These are phyloP conservation scores for Oehlia diaphana DNA, from an alignment of 192 early-diverging fungal species.

Conservation along the genomic window DNA sequence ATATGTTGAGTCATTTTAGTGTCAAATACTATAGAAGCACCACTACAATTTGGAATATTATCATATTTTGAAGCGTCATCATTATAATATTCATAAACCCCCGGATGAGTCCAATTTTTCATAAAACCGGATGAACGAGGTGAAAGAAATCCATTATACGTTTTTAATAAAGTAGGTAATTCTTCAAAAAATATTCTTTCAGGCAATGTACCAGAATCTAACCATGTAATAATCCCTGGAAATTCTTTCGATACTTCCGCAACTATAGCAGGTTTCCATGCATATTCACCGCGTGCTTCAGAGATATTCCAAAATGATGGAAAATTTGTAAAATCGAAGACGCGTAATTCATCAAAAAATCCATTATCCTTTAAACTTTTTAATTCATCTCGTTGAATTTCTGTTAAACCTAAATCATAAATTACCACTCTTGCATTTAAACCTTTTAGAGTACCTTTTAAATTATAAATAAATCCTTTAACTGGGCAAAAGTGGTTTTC, in stretches of 20 bases:
- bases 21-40: slow-evolving; percentile 49
- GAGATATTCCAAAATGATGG: slow-evolving; percentile 50
- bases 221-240: slow-evolving; percentile 47
- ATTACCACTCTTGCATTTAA: slow-evolving; percentile 36
- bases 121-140: slow-evolving; percentile 38
- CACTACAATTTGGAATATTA: slow-evolving; percentile 45
- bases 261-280: slow-evolving; percentile 53
- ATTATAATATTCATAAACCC: slow-evolving; percentile 43
- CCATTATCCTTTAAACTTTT: slow-evolving; percentile 40
- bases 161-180: slow-evolving; percentile 39
- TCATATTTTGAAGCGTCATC: slow-evolving; percentile 33
- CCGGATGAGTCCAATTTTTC: slow-evolving; percentile 45
- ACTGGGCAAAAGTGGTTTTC: slow-evolving; percentile 11
- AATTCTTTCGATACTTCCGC: slow-evolving; percentile 34
- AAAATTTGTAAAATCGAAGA: slow-evolving; percentile 43
- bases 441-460: background rate
- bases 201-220: slow-evolving; percentile 46
- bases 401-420: slow-evolving; percentile 51
- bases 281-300: slow-evolving; percentile 51
- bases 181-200: slow-evolving; percentile 27
- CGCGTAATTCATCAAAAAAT: slow-evolving; percentile 35
- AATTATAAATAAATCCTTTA: background rate
- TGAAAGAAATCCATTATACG: slow-evolving; percentile 47
- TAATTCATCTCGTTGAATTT: slow-evolving; percentile 35
- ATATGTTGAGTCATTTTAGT: slow-evolving; percentile 37